These are phyloP conservation scores for Xylariaceae sp. DNA, from an alignment of 2,329 filamentous ascomycete species.

Conservation along the genomic window DNA sequence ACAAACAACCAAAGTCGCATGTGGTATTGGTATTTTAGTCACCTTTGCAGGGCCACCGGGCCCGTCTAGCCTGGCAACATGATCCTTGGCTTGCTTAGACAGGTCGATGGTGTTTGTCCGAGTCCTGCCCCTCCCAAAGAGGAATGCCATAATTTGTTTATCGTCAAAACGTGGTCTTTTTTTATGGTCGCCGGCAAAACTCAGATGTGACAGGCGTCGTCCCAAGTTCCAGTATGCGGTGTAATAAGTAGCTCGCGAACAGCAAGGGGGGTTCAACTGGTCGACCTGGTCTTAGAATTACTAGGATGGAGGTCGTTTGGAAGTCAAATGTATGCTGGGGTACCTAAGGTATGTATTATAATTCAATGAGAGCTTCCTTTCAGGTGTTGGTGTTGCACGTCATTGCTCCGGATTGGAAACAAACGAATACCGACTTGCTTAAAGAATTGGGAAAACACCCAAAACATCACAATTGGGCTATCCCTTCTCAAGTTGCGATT, in stretches of 20 bases:
- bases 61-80: slow-evolving; percentile 60
- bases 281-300: no score
- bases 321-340: no score
- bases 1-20: slow-evolving; percentile 8
- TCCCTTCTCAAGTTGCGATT: slow-evolving; percentile 5
- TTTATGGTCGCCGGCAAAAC: not conserved
- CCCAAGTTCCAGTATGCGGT: no score
- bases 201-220: slow-evolving; percentile 11
- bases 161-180: not conserved
- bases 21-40: slow-evolving; percentile 7
- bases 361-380: slow-evolving; percentile 8
- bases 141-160: slow-evolving; percentile 56
- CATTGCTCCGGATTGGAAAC: slow-evolving; percentile 8
- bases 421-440: slow-evolving; percentile 15
- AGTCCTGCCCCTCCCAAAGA: slow-evolving; percentile 61
- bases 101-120: slow-evolving; percentile 60
- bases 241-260: no score
- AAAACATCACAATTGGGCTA: slow-evolving; percentile 12
- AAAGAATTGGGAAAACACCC: not conserved
- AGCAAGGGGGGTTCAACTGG: no score
- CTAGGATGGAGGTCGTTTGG: no score
- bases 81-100: slow-evolving; percentile 62
- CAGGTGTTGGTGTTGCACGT: slow-evolving; percentile 13
- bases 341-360: not conserved
- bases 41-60: slow-evolving; percentile 58